phyloP scores from a whole-genome alignment of 805 yeast species.

The Candida bentonensis region DNA sequence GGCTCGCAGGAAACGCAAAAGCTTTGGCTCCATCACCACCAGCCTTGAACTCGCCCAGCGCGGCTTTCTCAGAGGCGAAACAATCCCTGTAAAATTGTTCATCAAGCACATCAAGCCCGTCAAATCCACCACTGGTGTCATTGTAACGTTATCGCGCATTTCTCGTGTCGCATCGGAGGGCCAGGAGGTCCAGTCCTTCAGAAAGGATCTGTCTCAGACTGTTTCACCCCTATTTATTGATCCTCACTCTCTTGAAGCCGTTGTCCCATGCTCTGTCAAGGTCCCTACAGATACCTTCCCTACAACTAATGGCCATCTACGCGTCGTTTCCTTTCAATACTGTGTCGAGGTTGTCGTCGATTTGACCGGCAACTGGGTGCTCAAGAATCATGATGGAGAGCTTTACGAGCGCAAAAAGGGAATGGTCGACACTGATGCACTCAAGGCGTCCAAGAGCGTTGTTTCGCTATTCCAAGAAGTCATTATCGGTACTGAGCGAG shows the following conservation, averaged over 20 bases:
- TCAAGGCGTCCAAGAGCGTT: constrained; percentile 63
- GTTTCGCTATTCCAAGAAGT: constrained; percentile 71
- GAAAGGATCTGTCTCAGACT: constrained; percentile 73
- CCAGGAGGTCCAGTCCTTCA: constrained; percentile 45
- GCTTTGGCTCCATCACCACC: constrained; percentile 25
- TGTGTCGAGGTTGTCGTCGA: constrained; percentile 76
- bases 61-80: constrained; percentile 71
- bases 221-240: constrained; percentile 70
- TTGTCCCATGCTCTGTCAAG: constrained; percentile 45
- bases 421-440: constrained; percentile 60
- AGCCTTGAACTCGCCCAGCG: constrained; percentile 37
- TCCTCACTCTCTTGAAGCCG: constrained; percentile 42
- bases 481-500: constrained; percentile 63
- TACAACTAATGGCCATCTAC: constrained; percentile 59
- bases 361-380: constrained; percentile 44
- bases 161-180: constrained; percentile 52
- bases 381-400: constrained; percentile 14
- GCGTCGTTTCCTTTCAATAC: constrained; percentile 67
- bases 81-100: constrained; percentile 54
- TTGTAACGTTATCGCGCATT: constrained; percentile 66
- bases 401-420: constrained; percentile 20
- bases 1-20: constrained; percentile 28
- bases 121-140: constrained; percentile 57
- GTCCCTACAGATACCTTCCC: constrained; percentile 83
- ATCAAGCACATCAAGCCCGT: constrained; percentile 59